Evolutionary conservation across 768 basidiomycete genomes (phyloP), one percentile per base, ranked within the genome.

Genomic region (Exsudoporus frostii): DNA sequence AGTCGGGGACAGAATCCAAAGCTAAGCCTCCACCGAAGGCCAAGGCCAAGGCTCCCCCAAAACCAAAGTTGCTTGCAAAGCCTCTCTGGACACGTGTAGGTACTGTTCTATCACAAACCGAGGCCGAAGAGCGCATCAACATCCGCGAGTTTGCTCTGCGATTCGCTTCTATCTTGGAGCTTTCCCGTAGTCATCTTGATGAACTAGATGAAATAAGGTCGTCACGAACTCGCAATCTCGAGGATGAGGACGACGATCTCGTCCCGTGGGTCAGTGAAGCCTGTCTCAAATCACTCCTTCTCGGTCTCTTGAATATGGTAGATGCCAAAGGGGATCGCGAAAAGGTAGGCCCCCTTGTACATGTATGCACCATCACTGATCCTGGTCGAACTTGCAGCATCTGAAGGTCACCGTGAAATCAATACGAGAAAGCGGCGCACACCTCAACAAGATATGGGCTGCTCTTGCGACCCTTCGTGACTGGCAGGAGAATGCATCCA

Each of bases 111-210:
- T 68, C 74, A 6, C 70, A 73, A 36, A 62, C 72, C 1, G 79
- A 81, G 37, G 81, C 78, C 1, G 77, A 86, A 56, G 75, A 78
- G 25, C 83, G 89, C 10, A 79, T 91, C 43, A 73, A 81, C 58
- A 84, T 91, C 39, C 82, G 90, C 51, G 90, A 92, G 68, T 92
- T 90, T 64, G 64, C 81, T 11, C 63, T 87, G 43, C 78, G 90
- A 32, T 91, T 91, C 57, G 73, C 75, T 1, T 71, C 74, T 27
- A 50, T 81, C 15, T 66, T 85, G 58, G 79, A 82, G 71, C 60
- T 70, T 22, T 78, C 38, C 65, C 81, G 44, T 75, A 77, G 68
- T 3, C 78, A 83, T 50, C 65, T 86, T 5, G 81, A 85, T 42
- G 86, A 90, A 53, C 69, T 92, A 8, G 88, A 88, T 27, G 75